These are phyloP conservation scores for Chaetomium olivaceum DNA, from an alignment of 2,329 filamentous ascomycete genomes.

Conservation along the genomic window DNA sequence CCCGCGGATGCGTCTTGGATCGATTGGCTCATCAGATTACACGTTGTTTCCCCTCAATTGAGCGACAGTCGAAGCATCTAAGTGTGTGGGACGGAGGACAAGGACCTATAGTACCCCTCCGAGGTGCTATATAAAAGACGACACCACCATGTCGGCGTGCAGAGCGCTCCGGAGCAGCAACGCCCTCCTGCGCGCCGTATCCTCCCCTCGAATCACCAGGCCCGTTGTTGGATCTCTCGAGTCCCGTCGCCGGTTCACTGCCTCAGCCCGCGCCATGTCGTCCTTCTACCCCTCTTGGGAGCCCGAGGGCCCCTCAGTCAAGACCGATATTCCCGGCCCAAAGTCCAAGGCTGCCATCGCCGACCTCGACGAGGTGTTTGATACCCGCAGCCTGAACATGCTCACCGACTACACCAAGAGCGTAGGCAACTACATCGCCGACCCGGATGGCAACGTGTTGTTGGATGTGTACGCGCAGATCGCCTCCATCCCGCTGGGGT, in stretches of 20 bases:
- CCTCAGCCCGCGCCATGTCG: slow-evolving; percentile 33
- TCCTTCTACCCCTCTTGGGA: slow-evolving; percentile 42
- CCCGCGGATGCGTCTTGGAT: neutral
- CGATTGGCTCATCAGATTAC: slow-evolving; percentile 3
- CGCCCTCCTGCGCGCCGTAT: slow-evolving; percentile 25
- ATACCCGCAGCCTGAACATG: slow-evolving; percentile 84
- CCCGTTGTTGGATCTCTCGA: slow-evolving; percentile 21
- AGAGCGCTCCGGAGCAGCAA: slow-evolving; percentile 26
- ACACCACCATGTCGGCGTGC: slow-evolving; percentile 22
- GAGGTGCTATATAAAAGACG: slow-evolving; percentile 3
- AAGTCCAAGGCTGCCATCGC: slow-evolving; percentile 68
- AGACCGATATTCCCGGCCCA: slow-evolving; percentile 72
- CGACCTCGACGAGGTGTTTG: slow-evolving; percentile 76
- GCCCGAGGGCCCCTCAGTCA: slow-evolving; percentile 54
- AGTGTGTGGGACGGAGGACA: neutral
- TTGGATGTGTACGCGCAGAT: slow-evolving; percentile 90
- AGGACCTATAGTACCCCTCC: too few species aligned
- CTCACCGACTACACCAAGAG: slow-evolving; percentile 73
- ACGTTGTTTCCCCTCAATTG: slow-evolving; percentile 9
- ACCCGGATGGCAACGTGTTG: slow-evolving; percentile 69
- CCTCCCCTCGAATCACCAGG: slow-evolving; percentile 18
- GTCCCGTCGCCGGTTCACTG: slow-evolving; percentile 32
- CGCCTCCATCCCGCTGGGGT: slow-evolving; percentile 86
- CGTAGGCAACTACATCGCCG: slow-evolving; percentile 77
- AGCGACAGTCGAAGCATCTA: slow-evolving; percentile 1